phyloP scores from a whole-genome alignment of 345 rosid genomes.

The Toxicodendron radicans region DNA sequence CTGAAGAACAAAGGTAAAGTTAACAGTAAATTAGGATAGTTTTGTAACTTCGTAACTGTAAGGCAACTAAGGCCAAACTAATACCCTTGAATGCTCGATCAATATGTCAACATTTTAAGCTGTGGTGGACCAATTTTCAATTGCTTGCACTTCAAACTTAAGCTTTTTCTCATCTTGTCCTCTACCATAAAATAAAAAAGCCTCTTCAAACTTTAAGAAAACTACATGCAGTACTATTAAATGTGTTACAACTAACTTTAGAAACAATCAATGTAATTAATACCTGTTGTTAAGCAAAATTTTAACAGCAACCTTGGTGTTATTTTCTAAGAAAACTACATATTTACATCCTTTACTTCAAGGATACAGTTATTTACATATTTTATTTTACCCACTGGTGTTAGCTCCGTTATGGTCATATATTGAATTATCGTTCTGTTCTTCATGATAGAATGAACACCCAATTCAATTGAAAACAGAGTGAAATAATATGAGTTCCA shows the following conservation, averaged over 20 bases:
- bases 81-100: no score
- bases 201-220: not conserved
- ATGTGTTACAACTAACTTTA: not conserved
- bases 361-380: no score
- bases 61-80: no score
- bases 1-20: no score
- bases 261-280: not conserved
- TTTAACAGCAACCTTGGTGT: constrained; percentile 68
- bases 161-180: constrained; percentile 98
- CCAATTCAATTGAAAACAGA: not conserved
- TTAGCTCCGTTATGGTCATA: no score
- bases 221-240: constrained; percentile 13
- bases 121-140: constrained; percentile 32
- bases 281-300: constrained; percentile 88
- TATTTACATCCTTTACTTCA: no score
- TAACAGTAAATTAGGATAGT: no score
- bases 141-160: constrained; percentile 95
- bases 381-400: no score
- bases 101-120: no score
- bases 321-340: no score
- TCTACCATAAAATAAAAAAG: constrained; percentile 28
- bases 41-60: no score
- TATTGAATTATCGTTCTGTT: no score
- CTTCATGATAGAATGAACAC: not conserved
- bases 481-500: not conserved